These are phyloP conservation scores for Aspergillus sp. DNA, from an alignment of 2,329 filamentous ascomycete species.

Conservation along the genomic window DNA sequence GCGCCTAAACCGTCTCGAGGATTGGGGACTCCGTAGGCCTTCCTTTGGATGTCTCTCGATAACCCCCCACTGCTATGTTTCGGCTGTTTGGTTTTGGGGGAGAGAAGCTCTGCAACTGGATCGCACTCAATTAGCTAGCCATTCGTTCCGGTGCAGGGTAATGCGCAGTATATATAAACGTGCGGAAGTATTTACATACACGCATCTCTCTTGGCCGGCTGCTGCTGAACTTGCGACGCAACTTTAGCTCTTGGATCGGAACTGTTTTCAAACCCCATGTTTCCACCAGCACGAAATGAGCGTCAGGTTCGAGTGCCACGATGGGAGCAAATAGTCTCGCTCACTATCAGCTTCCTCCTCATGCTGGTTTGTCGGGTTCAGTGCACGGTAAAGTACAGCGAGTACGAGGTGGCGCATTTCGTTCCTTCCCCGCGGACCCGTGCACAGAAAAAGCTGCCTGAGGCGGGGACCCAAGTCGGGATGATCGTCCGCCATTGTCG, in stretches of 20 bases:
- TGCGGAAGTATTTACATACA: conserved; percentile 24
- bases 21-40: conserved; percentile 27
- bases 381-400: neutral
- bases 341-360: neutral
- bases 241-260: neutral
- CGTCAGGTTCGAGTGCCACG: neutral
- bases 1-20: conserved; percentile 62
- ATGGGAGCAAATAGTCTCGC: neutral
- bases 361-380: neutral
- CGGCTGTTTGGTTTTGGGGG: conserved; percentile 47
- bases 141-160: neutral
- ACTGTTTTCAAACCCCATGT: conserved; percentile 8
- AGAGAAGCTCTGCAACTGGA: conserved; percentile 57
- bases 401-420: neutral
- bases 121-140: neutral
- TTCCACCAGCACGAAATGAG: neutral
- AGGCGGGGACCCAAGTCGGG: conserved; percentile 4
- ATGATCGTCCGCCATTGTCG: neutral
- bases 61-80: conserved; percentile 21
- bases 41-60: conserved; percentile 21
- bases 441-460: conserved; percentile 5
- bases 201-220: conserved; percentile 36
- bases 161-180: neutral
- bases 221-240: conserved; percentile 7
- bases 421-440: conserved; percentile 9